Conservation (phyloP, 371 early-diverging fungal genomes). For the Lichtheimia hyalospora region DNA sequence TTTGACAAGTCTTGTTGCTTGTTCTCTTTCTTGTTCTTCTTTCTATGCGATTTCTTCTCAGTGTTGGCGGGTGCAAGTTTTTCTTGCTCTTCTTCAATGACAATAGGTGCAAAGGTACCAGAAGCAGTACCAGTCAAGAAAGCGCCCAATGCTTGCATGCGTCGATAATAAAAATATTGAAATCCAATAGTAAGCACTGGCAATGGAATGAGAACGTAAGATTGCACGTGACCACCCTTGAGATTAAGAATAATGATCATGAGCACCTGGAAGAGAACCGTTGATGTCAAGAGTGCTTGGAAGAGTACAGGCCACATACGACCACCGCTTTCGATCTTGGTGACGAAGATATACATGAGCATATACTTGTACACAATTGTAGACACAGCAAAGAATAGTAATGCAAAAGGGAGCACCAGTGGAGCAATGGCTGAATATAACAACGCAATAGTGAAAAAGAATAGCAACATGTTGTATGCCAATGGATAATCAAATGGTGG, state of each 20-base stretch:
- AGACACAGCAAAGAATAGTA: slow-evolving; percentile 67
- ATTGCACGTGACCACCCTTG: slow-evolving; percentile 40
- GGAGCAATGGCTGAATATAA: slow-evolving; percentile 80
- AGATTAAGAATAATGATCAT: slow-evolving; percentile 64
- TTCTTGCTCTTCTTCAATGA: background rate
- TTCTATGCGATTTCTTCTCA: slow-evolving; percentile 1
- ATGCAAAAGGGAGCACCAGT: slow-evolving; percentile 71
- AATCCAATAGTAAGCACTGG: slow-evolving; percentile 62
- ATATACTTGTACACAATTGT: slow-evolving; percentile 73
- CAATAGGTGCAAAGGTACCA: background rate
- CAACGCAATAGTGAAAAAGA: slow-evolving; percentile 77
- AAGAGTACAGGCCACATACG: slow-evolving; percentile 75
- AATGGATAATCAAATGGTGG: slow-evolving; percentile 72
- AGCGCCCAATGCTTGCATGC: slow-evolving; percentile 15
- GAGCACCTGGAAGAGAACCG: slow-evolving; percentile 71
- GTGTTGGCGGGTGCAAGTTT: background rate
- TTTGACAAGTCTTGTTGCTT: slow-evolving; percentile 24
- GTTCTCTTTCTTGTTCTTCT: background rate
- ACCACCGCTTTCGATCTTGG: slow-evolving; percentile 73
- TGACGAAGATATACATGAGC: slow-evolving; percentile 57
- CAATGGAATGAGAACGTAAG: slow-evolving; percentile 59
- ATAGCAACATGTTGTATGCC: slow-evolving; percentile 69
- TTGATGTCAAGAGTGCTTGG: slow-evolving; percentile 60
- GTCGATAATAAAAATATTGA: slow-evolving; percentile 41
- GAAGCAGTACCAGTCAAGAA: slow-evolving; percentile 8